Evolutionary conservation across 148 eudicot genomes (phyloP).

Genomic region (Diospyros kaki): DNA sequence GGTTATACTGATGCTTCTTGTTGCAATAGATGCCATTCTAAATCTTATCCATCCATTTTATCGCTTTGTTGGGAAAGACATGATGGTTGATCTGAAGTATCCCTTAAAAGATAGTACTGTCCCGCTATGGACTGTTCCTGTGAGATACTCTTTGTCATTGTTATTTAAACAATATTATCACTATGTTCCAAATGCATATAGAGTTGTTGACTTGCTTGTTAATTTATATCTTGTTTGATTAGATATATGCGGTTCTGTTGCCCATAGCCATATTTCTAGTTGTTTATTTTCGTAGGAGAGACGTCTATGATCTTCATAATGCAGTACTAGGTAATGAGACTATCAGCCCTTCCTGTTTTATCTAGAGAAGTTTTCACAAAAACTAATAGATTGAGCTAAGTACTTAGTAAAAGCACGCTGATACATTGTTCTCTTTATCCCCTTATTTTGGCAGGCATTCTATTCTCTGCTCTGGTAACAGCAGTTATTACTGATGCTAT

Average conservation of each 20-base stretch:
- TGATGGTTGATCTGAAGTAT: conserved; percentile 50
- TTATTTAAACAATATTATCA: too few relatives aligned
- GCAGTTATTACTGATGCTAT: conserved; percentile 31
- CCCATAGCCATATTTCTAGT: conserved; percentile 34
- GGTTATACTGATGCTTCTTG: conserved; percentile 41
- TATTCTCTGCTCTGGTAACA: conserved; percentile 34
- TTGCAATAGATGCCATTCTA: conserved; percentile 24
- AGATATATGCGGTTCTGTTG: conserved; percentile 42
- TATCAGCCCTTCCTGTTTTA: neutral
- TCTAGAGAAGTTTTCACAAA: neutral
- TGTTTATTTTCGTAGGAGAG: conserved; percentile 37
- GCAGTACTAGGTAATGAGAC: conserved; percentile 33
- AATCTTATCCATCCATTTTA: conserved; percentile 38
- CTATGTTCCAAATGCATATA: neutral
- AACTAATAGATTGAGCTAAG: neutral
- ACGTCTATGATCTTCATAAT: conserved; percentile 56
- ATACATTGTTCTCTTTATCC: neutral
- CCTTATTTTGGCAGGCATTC: conserved; percentile 23
- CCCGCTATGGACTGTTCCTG: conserved; percentile 50
- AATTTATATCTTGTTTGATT: conserved; percentile 2
- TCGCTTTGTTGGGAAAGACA: conserved; percentile 43
- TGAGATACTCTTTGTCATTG: conserved; percentile 21
- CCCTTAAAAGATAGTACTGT: conserved; percentile 44
- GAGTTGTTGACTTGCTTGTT: neutral
- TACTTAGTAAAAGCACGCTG: neutral